Percentiles rank a stretch among this genome's conserved stretches.
Evolutionary conservation across 2,329 filamentous ascomycete species (phyloP).

Genomic region (Rhinocladiella mackenziei): DNA sequence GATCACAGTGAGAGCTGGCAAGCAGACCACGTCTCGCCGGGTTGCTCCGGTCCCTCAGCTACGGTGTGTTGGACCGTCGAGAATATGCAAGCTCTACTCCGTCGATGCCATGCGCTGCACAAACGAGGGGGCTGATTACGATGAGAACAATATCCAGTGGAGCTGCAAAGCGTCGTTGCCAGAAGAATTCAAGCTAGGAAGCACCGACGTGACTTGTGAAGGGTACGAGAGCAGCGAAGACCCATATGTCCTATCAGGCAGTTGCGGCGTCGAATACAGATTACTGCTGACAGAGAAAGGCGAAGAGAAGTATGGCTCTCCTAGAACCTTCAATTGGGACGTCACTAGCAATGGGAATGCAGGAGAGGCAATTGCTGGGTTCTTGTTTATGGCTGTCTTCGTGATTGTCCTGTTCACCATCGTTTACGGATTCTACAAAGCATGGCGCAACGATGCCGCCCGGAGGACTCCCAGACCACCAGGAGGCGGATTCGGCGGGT

Average conservation of each 20-base stretch:
- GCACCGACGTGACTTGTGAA: constrained; percentile 88
- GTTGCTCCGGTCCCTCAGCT: constrained; percentile 74
- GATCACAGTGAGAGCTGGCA: constrained; percentile 68
- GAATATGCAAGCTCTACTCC: constrained; percentile 64
- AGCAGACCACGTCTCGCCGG: constrained; percentile 70
- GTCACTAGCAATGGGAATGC: constrained; percentile 8
- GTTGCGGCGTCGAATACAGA: constrained; percentile 87
- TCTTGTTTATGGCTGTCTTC: constrained; percentile 37
- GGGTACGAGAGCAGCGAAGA: constrained; percentile 76
- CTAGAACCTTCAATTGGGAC: constrained; percentile 34
- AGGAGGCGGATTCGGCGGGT: constrained; percentile 33
- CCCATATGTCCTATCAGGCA: constrained; percentile 81
- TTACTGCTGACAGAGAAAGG: constrained; percentile 73
- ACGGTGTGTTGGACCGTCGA: constrained; percentile 64
- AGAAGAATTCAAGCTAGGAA: constrained; percentile 67
- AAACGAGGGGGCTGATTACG: constrained; percentile 79
- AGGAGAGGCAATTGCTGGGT: constrained; percentile 26
- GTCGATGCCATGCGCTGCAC: constrained; percentile 84
- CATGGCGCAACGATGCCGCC: constrained; percentile 30
- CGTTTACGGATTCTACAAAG: constrained; percentile 29
- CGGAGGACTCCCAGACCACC: constrained; percentile 11
- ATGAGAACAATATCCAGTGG: constrained; percentile 80
- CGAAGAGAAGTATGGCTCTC: constrained; percentile 62
- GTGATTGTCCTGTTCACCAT: constrained; percentile 32
- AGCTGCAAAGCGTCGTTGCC: constrained; percentile 69